Evolutionary conservation across 345 rosid species (phyloP).

Genomic region (Bretschneidera sinensis): DNA sequence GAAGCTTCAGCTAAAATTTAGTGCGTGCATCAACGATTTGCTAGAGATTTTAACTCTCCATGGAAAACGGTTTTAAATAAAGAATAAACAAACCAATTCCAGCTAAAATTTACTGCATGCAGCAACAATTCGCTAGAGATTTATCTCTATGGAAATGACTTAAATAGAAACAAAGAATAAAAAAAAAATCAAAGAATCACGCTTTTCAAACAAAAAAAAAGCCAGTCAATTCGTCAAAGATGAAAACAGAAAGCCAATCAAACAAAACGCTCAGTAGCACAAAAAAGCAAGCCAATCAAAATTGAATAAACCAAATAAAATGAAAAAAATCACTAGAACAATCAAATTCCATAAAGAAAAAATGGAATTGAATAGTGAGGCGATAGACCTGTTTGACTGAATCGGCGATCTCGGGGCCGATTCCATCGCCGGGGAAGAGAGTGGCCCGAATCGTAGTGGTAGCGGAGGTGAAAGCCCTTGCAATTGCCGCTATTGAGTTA

Average conservation of each 20-base stretch:
- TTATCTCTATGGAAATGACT: too few relatives aligned
- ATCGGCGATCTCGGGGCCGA: constrained; percentile 98
- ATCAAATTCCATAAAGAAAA: not conserved
- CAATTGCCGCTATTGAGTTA: constrained; percentile 16
- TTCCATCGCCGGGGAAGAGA: constrained; percentile 96
- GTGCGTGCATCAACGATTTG: too few relatives aligned
- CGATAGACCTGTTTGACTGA: constrained; percentile 79
- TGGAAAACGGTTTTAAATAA: not conserved
- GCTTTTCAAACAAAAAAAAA: too few relatives aligned
- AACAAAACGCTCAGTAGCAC: not conserved
- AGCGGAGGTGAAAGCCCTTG: constrained; percentile 56
- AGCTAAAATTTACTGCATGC: too few relatives aligned
- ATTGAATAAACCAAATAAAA: too few relatives aligned
- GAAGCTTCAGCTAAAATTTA: too few relatives aligned
- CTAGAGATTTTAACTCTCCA: not conserved
- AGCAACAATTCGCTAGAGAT: too few relatives aligned
- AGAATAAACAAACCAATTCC: too few relatives aligned
- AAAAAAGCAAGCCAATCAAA: too few relatives aligned
- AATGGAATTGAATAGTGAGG: not conserved
- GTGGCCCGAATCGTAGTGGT: constrained; percentile 70
- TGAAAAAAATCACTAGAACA: too few relatives aligned
- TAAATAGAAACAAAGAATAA: too few relatives aligned
- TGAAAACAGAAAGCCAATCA: not conserved
- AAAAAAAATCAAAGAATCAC: not conserved
- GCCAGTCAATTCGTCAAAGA: too few relatives aligned